phyloP scores from a whole-genome alignment of 345 rosid genomes.

The Firmiana major region DNA sequence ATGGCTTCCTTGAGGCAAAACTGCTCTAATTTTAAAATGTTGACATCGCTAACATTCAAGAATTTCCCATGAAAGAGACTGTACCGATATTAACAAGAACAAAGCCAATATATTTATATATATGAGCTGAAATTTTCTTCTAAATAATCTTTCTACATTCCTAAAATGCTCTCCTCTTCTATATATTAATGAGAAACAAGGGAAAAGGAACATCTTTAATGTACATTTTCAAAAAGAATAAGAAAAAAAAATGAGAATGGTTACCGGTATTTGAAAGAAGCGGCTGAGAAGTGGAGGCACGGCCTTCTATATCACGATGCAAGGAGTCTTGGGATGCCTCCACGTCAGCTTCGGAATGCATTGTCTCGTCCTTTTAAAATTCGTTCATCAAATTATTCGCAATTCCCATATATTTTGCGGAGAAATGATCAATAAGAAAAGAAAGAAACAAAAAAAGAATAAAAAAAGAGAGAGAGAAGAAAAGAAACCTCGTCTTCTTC shows the following conservation, averaged over 20 bases:
- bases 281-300: constrained; percentile 44
- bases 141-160: too few relatives aligned
- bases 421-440: background rate
- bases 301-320: constrained; percentile 72
- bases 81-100: too few relatives aligned
- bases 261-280: constrained; percentile 42
- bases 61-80: too few relatives aligned
- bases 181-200: background rate
- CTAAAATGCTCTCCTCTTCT: constrained; percentile 21
- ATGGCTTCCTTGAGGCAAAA: too few relatives aligned
- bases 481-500: constrained; percentile 83
- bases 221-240: background rate
- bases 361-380: constrained; percentile 29
- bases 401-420: constrained; percentile 21
- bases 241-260: background rate
- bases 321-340: constrained; percentile 89
- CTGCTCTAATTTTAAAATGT: too few relatives aligned
- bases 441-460: background rate
- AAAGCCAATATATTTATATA: too few relatives aligned
- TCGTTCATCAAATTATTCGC: too few relatives aligned
- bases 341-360: constrained; percentile 90
- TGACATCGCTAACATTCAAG: too few relatives aligned
- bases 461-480: constrained; percentile 3
- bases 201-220: background rate
- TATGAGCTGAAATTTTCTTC: too few relatives aligned